Conservation (phyloP, 2,329 filamentous ascomycete species). For the Zasmidium angulare region DNA sequence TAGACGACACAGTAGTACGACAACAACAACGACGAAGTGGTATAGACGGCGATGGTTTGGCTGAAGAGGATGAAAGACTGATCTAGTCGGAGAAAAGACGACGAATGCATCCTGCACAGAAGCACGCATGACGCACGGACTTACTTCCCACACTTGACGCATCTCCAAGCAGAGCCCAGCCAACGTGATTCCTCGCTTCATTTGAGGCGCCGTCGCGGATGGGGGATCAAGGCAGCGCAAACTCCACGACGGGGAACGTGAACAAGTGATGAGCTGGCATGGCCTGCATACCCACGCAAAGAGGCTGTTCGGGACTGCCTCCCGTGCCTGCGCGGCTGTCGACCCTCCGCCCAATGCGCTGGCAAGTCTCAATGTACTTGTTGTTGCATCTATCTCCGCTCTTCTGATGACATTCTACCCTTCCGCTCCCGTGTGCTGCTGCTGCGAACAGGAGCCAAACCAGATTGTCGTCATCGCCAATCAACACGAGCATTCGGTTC, state of each 20-base stretch:
- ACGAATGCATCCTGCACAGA: not conserved
- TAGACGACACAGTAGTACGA: no score
- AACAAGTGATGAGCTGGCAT: constrained; percentile 22
- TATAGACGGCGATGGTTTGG: not conserved
- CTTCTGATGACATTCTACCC: constrained; percentile 1
- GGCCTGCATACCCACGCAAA: constrained; percentile 7
- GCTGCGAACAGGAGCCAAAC: constrained; percentile 1
- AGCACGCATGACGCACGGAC: not conserved
- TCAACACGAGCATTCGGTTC: not conserved
- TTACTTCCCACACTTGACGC: not conserved
- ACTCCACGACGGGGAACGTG: not conserved
- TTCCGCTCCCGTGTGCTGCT: not conserved
- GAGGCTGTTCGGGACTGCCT: not conserved
- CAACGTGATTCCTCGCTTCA: not conserved
- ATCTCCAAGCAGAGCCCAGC: not conserved
- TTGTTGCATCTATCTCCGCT: constrained; percentile 1
- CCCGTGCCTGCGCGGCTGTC: not conserved
- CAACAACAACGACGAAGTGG: not conserved
- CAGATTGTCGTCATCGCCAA: not conserved
- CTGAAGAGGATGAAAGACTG: not conserved
- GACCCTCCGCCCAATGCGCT: not conserved
- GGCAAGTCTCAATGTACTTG: constrained; percentile 2
- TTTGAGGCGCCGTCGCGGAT: not conserved
- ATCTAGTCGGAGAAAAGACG: not conserved
- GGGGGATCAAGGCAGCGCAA: not conserved